A percentile compares a stretch with the other conserved stretches of the same genome.
phyloP scores from a whole-genome alignment of 768 basidiomycete genomes.

The Termitomyces sp. region DNA sequence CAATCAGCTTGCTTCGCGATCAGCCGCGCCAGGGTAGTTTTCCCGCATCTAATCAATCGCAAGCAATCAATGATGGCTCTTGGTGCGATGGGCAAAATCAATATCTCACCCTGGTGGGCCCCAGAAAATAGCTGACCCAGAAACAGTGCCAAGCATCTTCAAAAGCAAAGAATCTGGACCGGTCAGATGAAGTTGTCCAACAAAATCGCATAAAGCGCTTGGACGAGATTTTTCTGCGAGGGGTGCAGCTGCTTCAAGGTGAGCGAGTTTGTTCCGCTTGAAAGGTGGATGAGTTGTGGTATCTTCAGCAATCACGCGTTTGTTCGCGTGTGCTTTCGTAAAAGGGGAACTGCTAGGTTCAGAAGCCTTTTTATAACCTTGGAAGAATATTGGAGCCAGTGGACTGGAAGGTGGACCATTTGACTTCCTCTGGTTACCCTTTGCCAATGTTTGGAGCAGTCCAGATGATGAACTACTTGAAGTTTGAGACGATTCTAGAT shows the following conservation, averaged over 20 bases:
- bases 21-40: slow-evolving; percentile 72
- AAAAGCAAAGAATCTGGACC: slow-evolving; percentile 52
- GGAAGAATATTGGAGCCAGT: slow-evolving; percentile 38
- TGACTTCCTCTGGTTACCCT: slow-evolving; percentile 9
- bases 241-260: slow-evolving; percentile 33
- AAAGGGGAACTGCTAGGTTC: slow-evolving; percentile 1
- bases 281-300: slow-evolving; percentile 1
- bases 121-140: slow-evolving; percentile 66
- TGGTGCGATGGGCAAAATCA: neutral
- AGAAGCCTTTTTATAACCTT: slow-evolving; percentile 14
- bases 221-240: slow-evolving; percentile 75
- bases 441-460: slow-evolving; percentile 6
- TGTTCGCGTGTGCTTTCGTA: slow-evolving; percentile 5
- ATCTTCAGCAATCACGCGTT: slow-evolving; percentile 14
- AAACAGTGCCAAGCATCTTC: slow-evolving; percentile 42
- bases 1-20: slow-evolving; percentile 55
- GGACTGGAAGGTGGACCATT: slow-evolving; percentile 16
- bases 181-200: slow-evolving; percentile 67
- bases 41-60: slow-evolving; percentile 47
- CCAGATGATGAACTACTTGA: slow-evolving; percentile 5
- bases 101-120: slow-evolving; percentile 60
- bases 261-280: slow-evolving; percentile 16
- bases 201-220: slow-evolving; percentile 51
- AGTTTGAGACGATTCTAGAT: slow-evolving; percentile 5
- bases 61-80: neutral